Percentiles rank a stretch among this genome's conserved stretches.
These are phyloP conservation scores for Sanghuangporus baumii DNA, from an alignment of 1,284 basidiomycete genomes.

Conservation along the genomic window DNA sequence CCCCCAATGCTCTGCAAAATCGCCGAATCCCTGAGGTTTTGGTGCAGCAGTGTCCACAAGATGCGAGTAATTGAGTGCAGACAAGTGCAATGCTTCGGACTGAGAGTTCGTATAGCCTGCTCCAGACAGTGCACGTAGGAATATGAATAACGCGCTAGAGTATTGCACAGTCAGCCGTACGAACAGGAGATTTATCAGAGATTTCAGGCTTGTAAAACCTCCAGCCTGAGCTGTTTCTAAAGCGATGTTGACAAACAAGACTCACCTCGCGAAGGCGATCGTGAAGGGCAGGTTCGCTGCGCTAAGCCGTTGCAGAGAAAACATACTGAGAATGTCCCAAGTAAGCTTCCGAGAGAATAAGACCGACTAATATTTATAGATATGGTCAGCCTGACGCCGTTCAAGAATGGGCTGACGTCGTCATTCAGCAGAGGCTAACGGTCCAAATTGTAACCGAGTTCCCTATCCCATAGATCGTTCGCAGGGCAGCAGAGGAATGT, in stretches of 20 bases:
- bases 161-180: background rate
- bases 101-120: constrained; percentile 5
- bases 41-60: background rate
- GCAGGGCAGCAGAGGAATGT: too few relatives aligned
- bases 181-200: background rate
- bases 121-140: constrained; percentile 11
- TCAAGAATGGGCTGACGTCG: too few relatives aligned
- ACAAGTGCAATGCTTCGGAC: background rate
- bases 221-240: background rate
- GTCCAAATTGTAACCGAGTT: too few relatives aligned
- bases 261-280: constrained; percentile 11
- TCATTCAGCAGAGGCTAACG: too few relatives aligned
- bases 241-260: background rate
- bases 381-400: background rate
- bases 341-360: background rate
- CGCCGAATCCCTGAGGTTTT: background rate
- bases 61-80: background rate
- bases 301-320: background rate
- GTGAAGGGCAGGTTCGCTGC: constrained; percentile 10
- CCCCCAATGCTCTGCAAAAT: constrained; percentile 8
- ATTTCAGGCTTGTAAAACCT: background rate
- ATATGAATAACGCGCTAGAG: constrained; percentile 13
- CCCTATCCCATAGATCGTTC: too few relatives aligned
- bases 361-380: background rate
- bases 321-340: background rate